Conservation (phyloP, 805 yeast species). For the Lachancea dasiensis region DNA sequence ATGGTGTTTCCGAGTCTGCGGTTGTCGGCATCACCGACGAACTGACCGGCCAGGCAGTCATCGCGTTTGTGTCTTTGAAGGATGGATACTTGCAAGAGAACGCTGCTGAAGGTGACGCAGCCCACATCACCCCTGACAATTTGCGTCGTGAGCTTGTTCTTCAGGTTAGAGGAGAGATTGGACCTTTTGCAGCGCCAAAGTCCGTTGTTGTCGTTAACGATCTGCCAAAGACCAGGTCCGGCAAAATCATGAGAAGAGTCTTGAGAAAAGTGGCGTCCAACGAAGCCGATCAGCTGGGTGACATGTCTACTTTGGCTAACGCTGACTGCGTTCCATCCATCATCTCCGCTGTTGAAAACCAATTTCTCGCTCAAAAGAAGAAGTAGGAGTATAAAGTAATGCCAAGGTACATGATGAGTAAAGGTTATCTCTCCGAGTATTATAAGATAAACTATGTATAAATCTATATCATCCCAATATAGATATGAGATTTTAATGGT, state of each 20-base stretch:
- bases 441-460: background rate
- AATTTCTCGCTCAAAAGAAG: slow-evolving; percentile 27
- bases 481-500: background rate
- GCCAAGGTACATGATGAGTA: background rate
- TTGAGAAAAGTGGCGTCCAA: slow-evolving; percentile 88
- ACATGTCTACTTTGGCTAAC: slow-evolving; percentile 80
- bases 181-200: slow-evolving; percentile 91
- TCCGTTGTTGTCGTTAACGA: slow-evolving; percentile 54
- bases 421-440: background rate
- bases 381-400: slow-evolving; percentile 2
- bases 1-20: slow-evolving; percentile 86
- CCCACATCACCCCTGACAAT: slow-evolving; percentile 33
- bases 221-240: slow-evolving; percentile 96
- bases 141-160: slow-evolving; percentile 69
- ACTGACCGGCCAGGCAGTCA: slow-evolving; percentile 94
- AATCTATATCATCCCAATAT: background rate
- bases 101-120: slow-evolving; percentile 27
- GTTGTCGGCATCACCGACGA: slow-evolving; percentile 94
- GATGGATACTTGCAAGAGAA: slow-evolving; percentile 34
- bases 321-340: slow-evolving; percentile 77
- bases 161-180: slow-evolving; percentile 88
- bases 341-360: slow-evolving; percentile 56
- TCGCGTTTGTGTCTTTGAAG: slow-evolving; percentile 88
- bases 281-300: slow-evolving; percentile 91
- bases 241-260: slow-evolving; percentile 97